Conservation (phyloP, 2,329 filamentous ascomycete genomes). For the Verruconis gallopava region DNA sequence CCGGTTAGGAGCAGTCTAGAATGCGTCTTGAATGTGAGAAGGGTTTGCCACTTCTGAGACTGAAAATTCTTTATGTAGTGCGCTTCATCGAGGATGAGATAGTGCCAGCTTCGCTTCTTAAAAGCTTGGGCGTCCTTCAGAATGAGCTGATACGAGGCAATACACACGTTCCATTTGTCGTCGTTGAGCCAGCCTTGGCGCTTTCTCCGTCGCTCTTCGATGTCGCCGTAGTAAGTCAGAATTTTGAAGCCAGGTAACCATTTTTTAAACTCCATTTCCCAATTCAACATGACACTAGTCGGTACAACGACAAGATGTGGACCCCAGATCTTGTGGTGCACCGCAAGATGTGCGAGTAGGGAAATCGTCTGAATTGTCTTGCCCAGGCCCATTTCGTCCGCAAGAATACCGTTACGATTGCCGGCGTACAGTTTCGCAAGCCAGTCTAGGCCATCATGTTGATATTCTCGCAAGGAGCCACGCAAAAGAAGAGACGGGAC, state of each 20-base stretch:
- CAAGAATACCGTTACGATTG: constrained; percentile 87
- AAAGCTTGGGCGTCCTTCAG: constrained; percentile 90
- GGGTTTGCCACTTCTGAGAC: constrained; percentile 89
- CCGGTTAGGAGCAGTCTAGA: constrained; percentile 81
- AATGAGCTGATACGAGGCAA: constrained; percentile 94
- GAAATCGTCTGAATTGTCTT: constrained; percentile 99
- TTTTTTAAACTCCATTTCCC: constrained; percentile 99
- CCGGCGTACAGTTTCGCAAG: constrained; percentile 84
- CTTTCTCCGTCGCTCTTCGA: constrained; percentile 84
- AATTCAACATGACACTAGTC: constrained; percentile 97
- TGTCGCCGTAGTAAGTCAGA: constrained; percentile 86
- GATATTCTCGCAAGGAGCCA: constrained; percentile 85
- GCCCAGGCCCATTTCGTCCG: constrained; percentile 95
- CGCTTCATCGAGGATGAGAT: constrained; percentile 94
- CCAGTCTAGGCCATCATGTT: constrained; percentile 96
- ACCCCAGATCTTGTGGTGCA: constrained; percentile 83
- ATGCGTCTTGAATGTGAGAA: constrained; percentile 85
- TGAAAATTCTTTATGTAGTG: constrained; percentile 99
- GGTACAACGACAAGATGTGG: constrained; percentile 93
- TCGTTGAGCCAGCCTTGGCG: constrained; percentile 88
- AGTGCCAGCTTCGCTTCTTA: constrained; percentile 87
- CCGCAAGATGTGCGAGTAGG: constrained; percentile 80
- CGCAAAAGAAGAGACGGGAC: constrained; percentile 66
- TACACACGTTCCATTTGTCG: constrained; percentile 91
- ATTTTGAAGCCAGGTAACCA: constrained; percentile 98